These are phyloP conservation scores for Xylariaceae sp. DNA, from an alignment of 2,329 filamentous ascomycete genomes.

Conservation along the genomic window DNA sequence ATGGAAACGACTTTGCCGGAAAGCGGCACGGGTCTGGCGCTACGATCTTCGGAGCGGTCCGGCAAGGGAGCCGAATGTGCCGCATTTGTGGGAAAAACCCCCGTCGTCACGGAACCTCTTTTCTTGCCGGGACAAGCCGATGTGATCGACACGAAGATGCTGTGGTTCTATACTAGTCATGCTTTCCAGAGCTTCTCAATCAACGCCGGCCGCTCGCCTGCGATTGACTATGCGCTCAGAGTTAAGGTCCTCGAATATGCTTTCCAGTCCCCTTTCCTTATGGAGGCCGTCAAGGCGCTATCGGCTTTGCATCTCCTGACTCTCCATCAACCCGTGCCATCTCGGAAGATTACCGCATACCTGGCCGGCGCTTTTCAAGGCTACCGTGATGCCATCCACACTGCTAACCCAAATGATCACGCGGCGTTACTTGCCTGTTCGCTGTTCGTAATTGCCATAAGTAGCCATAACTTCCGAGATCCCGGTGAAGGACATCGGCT, in stretches of 20 bases:
- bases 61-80: neutral
- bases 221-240: slow-evolving; percentile 40
- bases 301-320: slow-evolving; percentile 45
- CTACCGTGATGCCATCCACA: slow-evolving; percentile 47
- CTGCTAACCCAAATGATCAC: slow-evolving; percentile 40
- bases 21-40: neutral
- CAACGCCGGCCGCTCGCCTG: slow-evolving; percentile 31
- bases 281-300: slow-evolving; percentile 48
- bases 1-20: neutral
- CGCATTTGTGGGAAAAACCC: neutral
- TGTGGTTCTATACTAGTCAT: slow-evolving; percentile 50
- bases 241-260: slow-evolving; percentile 45
- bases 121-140: slow-evolving; percentile 33
- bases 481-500: slow-evolving; percentile 36
- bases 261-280: slow-evolving; percentile 47
- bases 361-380: slow-evolving; percentile 45
- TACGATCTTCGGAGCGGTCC: slow-evolving; percentile 4
- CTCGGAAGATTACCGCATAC: slow-evolving; percentile 38
- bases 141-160: slow-evolving; percentile 44
- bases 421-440: slow-evolving; percentile 47
- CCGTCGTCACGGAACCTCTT: slow-evolving; percentile 33
- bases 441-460: slow-evolving; percentile 46
- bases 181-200: slow-evolving; percentile 44
- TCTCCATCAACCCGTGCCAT: slow-evolving; percentile 36
- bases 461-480: slow-evolving; percentile 48